A percentile compares a stretch with the other conserved stretches of the same genome.
phyloP scores from a whole-genome alignment of 768 basidiomycete genomes.

The Mycena galericulata region DNA sequence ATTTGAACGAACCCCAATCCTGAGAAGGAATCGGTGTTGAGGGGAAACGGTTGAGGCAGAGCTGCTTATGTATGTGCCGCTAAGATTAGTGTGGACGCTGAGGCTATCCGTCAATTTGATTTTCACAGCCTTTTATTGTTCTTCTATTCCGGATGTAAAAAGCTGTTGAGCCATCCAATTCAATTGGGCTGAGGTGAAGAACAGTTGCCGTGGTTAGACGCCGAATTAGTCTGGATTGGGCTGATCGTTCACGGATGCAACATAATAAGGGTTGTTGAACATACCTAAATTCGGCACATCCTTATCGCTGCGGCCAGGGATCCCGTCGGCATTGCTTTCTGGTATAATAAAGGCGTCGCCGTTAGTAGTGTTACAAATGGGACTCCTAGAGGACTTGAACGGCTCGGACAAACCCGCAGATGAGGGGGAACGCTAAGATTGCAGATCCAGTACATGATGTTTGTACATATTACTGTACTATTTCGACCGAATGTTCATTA shows the following conservation, averaged over 20 bases:
- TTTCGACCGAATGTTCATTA: too few species aligned
- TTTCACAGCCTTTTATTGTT: slow-evolving; percentile 9
- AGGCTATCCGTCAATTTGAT: neutral
- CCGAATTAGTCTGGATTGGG: neutral
- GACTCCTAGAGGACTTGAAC: too few species aligned
- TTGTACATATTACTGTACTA: too few species aligned
- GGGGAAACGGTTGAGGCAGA: neutral
- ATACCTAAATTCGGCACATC: neutral
- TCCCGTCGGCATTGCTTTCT: neutral
- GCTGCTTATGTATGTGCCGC: neutral
- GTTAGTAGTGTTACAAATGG: too few species aligned
- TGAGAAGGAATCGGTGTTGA: neutral
- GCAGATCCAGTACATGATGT: too few species aligned
- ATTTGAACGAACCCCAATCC: slow-evolving; percentile 3
- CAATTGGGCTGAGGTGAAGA: neutral
- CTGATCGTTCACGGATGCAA: too few species aligned
- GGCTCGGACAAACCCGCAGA: too few species aligned
- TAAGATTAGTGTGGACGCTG: neutral
- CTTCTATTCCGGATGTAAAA: slow-evolving; percentile 10
- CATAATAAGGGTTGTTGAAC: too few species aligned
- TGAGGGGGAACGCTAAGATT: too few species aligned
- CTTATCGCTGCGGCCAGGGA: slow-evolving; percentile 4
- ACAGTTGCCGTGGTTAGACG: neutral
- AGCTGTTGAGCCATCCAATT: slow-evolving; percentile 14
- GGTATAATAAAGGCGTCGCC: neutral